Base-by-base conservation (phyloP, 192 early-diverging fungal species). In the Cetraspora pellucida region DNA sequence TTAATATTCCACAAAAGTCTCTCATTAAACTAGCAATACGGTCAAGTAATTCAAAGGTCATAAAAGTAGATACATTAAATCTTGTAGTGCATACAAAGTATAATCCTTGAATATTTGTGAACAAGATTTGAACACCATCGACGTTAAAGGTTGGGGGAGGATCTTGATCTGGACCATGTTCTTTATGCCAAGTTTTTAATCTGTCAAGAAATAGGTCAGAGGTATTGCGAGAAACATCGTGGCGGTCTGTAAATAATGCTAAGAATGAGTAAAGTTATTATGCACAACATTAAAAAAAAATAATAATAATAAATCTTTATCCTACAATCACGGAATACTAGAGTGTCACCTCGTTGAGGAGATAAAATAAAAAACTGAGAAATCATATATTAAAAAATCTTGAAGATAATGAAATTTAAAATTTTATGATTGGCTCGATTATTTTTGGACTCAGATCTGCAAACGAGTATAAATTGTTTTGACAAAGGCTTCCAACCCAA, bases 301-400 rank as follows among this genome's bases (percentile, higher is more conserved):
- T 21, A 19, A 10, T 19, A 30, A 16, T 28, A 71, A 72, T 6
- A 10, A 10, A 50, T 23, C 31, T 1, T 44, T 28, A 27, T 49
- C 73, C 63, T 21, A 75, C 73, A 63, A 49, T 75, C 73, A 46
- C 59, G 57, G 49, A 63, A 63, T 75, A 75, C 27, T 30, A 75
- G 60, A 14, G 25, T 63, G 9, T 75, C 73, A 3, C 73, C 73
- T 45, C 73, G 55, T 16, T 64, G 55, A 49, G 59, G 58, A 43
- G 73, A 75, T 46, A 75, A 30, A 47, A 75, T 75, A 63, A 63
- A 75, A 63, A 75, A 47, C 47, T 75, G 73, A 8, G 73, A 75
- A 31, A 75, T 75, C 73, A 75, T 75, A 30, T 28, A n/a, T 17
- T 66, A 45, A 2, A 44, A 13, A 14, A 19, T 44, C 0, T 66